These are phyloP conservation scores for Lecanosticta acicola DNA, from an alignment of 2,329 filamentous ascomycete genomes.

Conservation along the genomic window DNA sequence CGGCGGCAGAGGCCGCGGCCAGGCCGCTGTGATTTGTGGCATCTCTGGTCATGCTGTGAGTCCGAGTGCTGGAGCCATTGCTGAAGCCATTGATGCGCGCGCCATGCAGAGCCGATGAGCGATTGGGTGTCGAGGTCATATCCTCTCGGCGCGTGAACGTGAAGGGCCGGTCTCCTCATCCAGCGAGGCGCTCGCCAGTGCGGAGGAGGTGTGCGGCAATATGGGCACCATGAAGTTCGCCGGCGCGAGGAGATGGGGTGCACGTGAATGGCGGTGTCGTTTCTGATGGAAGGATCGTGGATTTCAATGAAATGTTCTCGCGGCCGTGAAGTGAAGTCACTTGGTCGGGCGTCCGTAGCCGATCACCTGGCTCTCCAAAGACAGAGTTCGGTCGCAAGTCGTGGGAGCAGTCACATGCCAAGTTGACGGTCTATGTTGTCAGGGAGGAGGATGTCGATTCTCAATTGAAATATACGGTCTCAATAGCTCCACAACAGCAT, in stretches of 20 bases:
- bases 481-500: not conserved
- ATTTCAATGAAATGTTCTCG: slow-evolving; percentile 2
- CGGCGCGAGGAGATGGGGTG: not conserved
- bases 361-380: not conserved
- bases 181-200: slow-evolving; percentile 15
- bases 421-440: not conserved
- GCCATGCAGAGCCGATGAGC: slow-evolving; percentile 32
- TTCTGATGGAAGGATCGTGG: slow-evolving; percentile 5
- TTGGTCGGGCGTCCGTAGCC: not conserved
- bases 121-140: slow-evolving; percentile 36
- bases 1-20: slow-evolving; percentile 22
- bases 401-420: not conserved
- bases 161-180: slow-evolving; percentile 12
- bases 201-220: slow-evolving; percentile 7
- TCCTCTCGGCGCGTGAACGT: slow-evolving; percentile 15
- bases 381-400: not conserved
- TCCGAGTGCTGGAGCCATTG: slow-evolving; percentile 36
- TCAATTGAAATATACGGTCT: not conserved
- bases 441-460: not conserved
- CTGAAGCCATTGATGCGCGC: slow-evolving; percentile 31
- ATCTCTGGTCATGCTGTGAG: slow-evolving; percentile 43
- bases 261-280: slow-evolving; percentile 1
- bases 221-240: slow-evolving; percentile 12
- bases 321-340: slow-evolving; percentile 4
- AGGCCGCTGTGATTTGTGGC: slow-evolving; percentile 30